Percentiles rank a stretch among this genome's conserved stretches.
These are phyloP conservation scores for Trypanosoma brucei DNA, from an alignment of 208 protist species.

Conservation along the genomic window DNA sequence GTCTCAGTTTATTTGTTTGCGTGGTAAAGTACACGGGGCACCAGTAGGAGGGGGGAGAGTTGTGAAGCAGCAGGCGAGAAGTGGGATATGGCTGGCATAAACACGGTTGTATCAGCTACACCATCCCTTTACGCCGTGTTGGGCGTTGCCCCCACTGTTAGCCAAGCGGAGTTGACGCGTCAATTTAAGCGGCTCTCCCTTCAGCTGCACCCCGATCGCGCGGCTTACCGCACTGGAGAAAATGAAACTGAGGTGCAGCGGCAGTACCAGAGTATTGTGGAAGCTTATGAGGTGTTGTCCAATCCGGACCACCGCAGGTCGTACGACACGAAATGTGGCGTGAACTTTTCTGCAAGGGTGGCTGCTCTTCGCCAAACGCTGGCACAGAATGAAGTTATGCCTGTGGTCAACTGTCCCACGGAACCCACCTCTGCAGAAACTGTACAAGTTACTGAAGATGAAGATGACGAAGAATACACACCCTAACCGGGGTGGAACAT, in stretches of 20 bases:
- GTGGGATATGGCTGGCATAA: neutral
- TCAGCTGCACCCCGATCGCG: slow-evolving; percentile 73
- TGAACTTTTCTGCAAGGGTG: slow-evolving; percentile 64
- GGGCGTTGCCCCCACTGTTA: slow-evolving; percentile 56
- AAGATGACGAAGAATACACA: slow-evolving; percentile 10
- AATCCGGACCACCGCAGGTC: slow-evolving; percentile 49
- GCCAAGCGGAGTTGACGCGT: slow-evolving; percentile 40
- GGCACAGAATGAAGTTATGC: neutral
- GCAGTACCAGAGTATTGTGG: slow-evolving; percentile 64
- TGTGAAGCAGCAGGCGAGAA: neutral
- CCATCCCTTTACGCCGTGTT: slow-evolving; percentile 63
- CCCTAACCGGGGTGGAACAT: neutral
- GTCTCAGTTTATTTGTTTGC: neutral
- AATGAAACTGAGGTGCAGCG: slow-evolving; percentile 28
- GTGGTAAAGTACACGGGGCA: neutral
- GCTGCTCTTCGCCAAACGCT: slow-evolving; percentile 30
- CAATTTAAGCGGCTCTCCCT: slow-evolving; percentile 69
- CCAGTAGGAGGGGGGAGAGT: neutral
- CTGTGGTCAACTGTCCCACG: neutral
- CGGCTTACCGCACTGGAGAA: slow-evolving; percentile 34
- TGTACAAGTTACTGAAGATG: neutral
- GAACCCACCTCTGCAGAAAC: neutral
- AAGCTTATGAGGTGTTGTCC: slow-evolving; percentile 69
- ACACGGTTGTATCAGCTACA: neutral
- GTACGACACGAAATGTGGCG: slow-evolving; percentile 68